Evolutionary conservation across 2,329 filamentous ascomycete species (phyloP), one percentile per base, ranked within the genome.

Genomic region (Alternaria sp.): DNA sequence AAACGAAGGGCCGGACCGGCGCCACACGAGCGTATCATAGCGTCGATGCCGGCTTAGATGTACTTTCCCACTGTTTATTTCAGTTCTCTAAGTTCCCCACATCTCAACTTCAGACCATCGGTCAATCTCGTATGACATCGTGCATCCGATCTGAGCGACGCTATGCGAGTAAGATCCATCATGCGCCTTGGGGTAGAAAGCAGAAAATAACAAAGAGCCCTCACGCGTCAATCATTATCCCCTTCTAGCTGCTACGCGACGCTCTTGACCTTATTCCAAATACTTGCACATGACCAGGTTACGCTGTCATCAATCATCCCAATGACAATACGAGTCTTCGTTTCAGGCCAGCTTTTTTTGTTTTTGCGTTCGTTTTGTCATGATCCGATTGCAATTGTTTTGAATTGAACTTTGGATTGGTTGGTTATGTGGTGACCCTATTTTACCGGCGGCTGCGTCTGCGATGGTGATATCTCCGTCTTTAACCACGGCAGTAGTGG

Each of bases 1-100:
- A 18, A 20, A 46, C 22, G 22, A 56, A 28, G 41, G 46, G 39
- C 52, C 57, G 52, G 57, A 46, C 57, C 51, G 57, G 34, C 32
- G 52, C 52, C 42, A 53, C 34, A 56, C 20, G 49, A 48, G 42
- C 36, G 48, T 43, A 56, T 14, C 52, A 46, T 32, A 38, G 16
- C 54, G 53, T 51, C 42, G 26, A 56, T 56, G 36, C 46, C 41
- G 52, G 46, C 46, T n/a, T 56, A 30, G 36, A 24, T 36, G 30
- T 42, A 24, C 43, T 36, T 42, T 51, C 54, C 51, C 57, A 51
- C 44, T 44, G 16, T 22, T 43, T 42, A 38, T 28, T 43, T 7
- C 22, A 49, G 22, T 47, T 30, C 18, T 20, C n/a, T 16, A 20
- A 24, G 14, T 34, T 28, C 28, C 51, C n/a, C 51, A 54, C 51